Evolutionary conservation across 2,329 filamentous ascomycete genomes (phyloP), one percentile per base, ranked within the genome.

Genomic region (Phialophora macrospora): DNA sequence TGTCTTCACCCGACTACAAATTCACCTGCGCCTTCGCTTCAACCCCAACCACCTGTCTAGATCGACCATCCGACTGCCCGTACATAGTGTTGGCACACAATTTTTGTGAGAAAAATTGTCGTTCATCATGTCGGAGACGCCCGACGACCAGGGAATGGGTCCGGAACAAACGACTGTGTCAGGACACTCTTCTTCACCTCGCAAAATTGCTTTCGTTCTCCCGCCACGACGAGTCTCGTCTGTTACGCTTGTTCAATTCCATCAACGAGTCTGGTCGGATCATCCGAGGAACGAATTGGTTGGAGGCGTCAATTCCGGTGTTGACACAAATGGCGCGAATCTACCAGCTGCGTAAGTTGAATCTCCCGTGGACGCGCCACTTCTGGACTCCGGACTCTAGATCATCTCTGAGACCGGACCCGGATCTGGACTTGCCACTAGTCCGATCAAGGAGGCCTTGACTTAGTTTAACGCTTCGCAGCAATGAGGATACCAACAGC

Each of bases 221-320:
- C 34, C 58, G 7, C 46, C 48, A 24, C 46, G 28, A 60, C 58
- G 58, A 41, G 17, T 30, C 2, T 54, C 30, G 17, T 6, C 46
- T 30, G 48, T 28, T 22, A 9, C 8, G 2, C 48, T 38, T 52
- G 4, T 48, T 26, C 46, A 22, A 8, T 56, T 48, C 38, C 38
- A 67, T 22, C 30, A 49, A 14, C 41, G 51, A 55, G 11, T 34
- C 7, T 67, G 65, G 65, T 41, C 51, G 3, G 12, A 60, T 2
- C 65, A 64, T 38, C 65, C 65, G 26, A 68, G 60, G 28, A 62
- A 63, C 34, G 49, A 61, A 44, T 48, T 63, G 48, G 17, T 34
- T 48, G 58, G 46, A 20, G 48, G 51, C 32, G 52, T 41, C 30
- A 61, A 64, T 52, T 44, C 55, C 14, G 30, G 46, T 24, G 48